Evolutionary conservation across 2,329 filamentous ascomycete species (phyloP), one percentile per base, ranked within the genome.

Genomic region (Clonostachys sp.): DNA sequence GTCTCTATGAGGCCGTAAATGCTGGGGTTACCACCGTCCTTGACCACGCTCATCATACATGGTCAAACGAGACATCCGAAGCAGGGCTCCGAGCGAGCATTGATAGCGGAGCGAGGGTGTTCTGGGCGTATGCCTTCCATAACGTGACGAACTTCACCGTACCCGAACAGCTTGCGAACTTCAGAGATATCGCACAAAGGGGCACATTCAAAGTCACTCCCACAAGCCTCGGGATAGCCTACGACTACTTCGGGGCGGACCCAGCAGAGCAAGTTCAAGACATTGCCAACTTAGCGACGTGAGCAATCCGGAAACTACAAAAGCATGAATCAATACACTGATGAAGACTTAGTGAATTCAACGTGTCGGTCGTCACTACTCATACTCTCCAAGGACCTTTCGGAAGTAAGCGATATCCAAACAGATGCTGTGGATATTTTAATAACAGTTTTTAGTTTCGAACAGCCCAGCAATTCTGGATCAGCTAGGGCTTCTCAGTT

Each of bases 41-140:
- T 1, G 77, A 81, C 48, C 75, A 80, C 44, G 76, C 77, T 1
- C 74, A 76, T 35, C 66, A 75, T 30, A 77, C 66, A 0, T 77
- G 69, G 67, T 70, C 64, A 1, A 61, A 67, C 12, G 66, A 67
- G 1, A 68, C 65, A 1, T 57, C 71, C 0, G 62, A 67, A 18
- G 72, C 75, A 0, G 74, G 74, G 1, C 55, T 77, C 3, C 64
- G 70, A 5, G 76, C 69, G 0, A 70, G 66, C 0, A 59, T 46
- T 16, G 49, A 76, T 13, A 77, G 74, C 38, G 69, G 74, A 4
- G 72, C 70, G 1, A 60, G 74, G 0, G 70, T 77, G 1, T 74
- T 71, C 49, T 78, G 71, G 71, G 65, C 63, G 3, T 71, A 68
- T 38, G 54, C 68, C 2, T 68, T 77, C 51, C 63, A 70, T 43